Conservation (phyloP, 2,329 filamentous ascomycete genomes). For the Xylaria sp. region DNA sequence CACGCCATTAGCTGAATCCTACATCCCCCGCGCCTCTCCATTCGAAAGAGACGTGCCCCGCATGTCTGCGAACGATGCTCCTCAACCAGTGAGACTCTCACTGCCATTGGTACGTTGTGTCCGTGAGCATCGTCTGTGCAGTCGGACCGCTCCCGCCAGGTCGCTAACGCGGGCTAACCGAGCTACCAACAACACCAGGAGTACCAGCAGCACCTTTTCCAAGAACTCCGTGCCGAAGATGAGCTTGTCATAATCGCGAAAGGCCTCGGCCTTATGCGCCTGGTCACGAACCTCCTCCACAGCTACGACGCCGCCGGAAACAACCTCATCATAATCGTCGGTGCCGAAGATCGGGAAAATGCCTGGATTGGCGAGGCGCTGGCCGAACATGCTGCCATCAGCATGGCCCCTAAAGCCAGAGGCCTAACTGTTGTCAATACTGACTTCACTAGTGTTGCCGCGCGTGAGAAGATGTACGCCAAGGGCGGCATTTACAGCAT, state of each 20-base stretch:
- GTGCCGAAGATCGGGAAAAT: constrained; percentile 93
- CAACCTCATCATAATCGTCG: constrained; percentile 89
- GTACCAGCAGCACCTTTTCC: constrained; percentile 97
- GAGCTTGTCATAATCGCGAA: constrained; percentile 91
- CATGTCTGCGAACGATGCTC: constrained; percentile 66
- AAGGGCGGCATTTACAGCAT: constrained; percentile 94
- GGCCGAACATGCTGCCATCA: constrained; percentile 94
- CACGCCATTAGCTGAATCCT: constrained; percentile 37
- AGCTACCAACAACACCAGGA: constrained; percentile 59
- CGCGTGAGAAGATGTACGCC: constrained; percentile 90
- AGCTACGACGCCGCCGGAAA: constrained; percentile 96
- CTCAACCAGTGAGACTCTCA: constrained; percentile 82
- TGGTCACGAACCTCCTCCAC: constrained; percentile 96
- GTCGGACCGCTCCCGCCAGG: background rate
- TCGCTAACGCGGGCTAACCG: background rate
- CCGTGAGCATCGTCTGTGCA: background rate
- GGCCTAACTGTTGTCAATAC: constrained; percentile 95
- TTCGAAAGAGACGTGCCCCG: constrained; percentile 48
- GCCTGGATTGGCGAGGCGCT: constrained; percentile 96
- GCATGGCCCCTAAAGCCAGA: constrained; percentile 81
- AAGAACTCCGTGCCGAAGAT: constrained; percentile 89
- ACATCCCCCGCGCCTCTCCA: constrained; percentile 34
- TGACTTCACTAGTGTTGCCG: constrained; percentile 86
- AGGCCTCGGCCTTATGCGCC: constrained; percentile 88
- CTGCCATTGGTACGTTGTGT: constrained; percentile 71